Conservation (phyloP, 2,329 filamentous ascomycete species). For the Fusarium sp. region DNA sequence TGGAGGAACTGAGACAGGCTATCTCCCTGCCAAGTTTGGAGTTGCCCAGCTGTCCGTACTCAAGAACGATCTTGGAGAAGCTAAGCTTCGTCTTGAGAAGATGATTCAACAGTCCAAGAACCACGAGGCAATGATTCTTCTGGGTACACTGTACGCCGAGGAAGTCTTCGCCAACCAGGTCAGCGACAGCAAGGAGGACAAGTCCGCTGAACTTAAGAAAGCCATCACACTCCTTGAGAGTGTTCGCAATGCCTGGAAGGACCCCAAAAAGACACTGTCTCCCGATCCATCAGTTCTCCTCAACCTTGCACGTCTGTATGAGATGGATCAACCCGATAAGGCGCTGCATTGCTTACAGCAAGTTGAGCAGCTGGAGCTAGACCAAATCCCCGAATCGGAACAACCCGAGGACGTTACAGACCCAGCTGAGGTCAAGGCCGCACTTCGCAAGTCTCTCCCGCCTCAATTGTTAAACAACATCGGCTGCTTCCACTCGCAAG, state of each 20-base stretch:
- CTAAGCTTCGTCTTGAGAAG: conserved; percentile 94
- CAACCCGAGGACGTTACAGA: conserved; percentile 68
- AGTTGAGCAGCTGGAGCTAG: conserved; percentile 89
- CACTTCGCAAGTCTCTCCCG: conserved; percentile 81
- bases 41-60: conserved; percentile 89
- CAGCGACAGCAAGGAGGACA: conserved; percentile 84
- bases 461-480: conserved; percentile 98
- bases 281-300: conserved; percentile 90
- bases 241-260: conserved; percentile 91
- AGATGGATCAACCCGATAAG: conserved; percentile 86
- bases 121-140: conserved; percentile 89
- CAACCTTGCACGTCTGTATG: conserved; percentile 92
- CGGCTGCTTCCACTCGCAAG: conserved; percentile 93
- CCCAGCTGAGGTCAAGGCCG: conserved; percentile 69
- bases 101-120: conserved; percentile 87
- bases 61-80: conserved; percentile 87
- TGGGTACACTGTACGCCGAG: conserved; percentile 93
- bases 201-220: conserved; percentile 85
- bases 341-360: conserved; percentile 92
- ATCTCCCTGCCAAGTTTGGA: conserved; percentile 94
- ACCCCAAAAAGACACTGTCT: conserved; percentile 84
- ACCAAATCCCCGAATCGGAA: conserved; percentile 79
- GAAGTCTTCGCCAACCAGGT: conserved; percentile 88
- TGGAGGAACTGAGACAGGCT: conserved; percentile 90
- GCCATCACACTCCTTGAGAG: conserved; percentile 86